Conservation (phyloP, 805 yeast species). For the Yamadazyma sp. region DNA sequence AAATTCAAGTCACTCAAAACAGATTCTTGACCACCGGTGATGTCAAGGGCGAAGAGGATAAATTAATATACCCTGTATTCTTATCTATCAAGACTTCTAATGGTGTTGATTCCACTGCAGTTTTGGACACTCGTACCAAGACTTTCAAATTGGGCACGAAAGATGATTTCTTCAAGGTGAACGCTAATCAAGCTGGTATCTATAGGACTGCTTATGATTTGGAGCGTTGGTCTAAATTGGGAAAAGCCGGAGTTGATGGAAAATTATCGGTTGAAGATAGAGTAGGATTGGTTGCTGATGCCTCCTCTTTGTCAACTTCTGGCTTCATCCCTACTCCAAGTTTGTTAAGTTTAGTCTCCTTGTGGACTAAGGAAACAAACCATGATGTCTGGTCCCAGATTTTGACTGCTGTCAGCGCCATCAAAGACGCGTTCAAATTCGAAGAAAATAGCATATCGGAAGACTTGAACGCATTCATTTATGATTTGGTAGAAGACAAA, state of each 20-base stretch:
- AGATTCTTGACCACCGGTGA: slow-evolving; percentile 78
- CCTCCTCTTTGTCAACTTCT: slow-evolving; percentile 66
- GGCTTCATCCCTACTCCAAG: slow-evolving; percentile 65
- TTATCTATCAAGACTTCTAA: slow-evolving; percentile 57
- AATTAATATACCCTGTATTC: slow-evolving; percentile 67
- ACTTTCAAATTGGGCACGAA: slow-evolving; percentile 38
- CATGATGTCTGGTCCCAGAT: slow-evolving; percentile 71
- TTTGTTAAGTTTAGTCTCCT: slow-evolving; percentile 56
- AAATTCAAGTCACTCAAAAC: slow-evolving; percentile 62
- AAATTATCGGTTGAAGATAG: slow-evolving; percentile 72
- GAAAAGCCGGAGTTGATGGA: slow-evolving; percentile 56
- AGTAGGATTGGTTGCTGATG: slow-evolving; percentile 80
- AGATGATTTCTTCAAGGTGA: slow-evolving; percentile 64
- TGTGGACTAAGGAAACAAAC: slow-evolving; percentile 59
- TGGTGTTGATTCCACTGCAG: slow-evolving; percentile 61
- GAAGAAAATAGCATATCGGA: slow-evolving; percentile 47
- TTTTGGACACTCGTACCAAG: slow-evolving; percentile 46
- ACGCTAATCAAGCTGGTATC: slow-evolving; percentile 72
- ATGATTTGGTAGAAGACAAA: slow-evolving; percentile 56
- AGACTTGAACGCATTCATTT: slow-evolving; percentile 52
- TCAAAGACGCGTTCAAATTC: slow-evolving; percentile 56
- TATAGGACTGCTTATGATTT: slow-evolving; percentile 67
- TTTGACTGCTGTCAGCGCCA: slow-evolving; percentile 45
- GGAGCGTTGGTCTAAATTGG: slow-evolving; percentile 68
- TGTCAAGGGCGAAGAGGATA: slow-evolving; percentile 72